phyloP scores from a whole-genome alignment of 2,329 filamentous ascomycete species.

The Domatiomyces catenatus region DNA sequence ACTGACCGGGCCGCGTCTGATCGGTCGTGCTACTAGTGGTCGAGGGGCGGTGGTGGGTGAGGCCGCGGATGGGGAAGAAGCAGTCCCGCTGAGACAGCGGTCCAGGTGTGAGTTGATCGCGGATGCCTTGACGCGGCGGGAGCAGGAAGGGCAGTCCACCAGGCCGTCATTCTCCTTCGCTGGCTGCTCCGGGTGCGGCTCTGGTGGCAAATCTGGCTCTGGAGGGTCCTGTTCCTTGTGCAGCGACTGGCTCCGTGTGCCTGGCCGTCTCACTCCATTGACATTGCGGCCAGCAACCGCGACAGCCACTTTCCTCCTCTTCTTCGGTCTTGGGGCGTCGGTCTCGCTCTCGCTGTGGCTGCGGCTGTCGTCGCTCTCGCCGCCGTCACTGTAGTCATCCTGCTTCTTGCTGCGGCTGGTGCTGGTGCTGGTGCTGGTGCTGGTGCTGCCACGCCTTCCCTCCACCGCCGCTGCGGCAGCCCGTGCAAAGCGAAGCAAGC shows the following conservation, averaged over 20 bases:
- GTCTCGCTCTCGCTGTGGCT: background rate
- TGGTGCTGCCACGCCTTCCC: background rate
- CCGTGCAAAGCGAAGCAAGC: background rate
- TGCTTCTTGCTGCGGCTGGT: background rate
- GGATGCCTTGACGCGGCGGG: conserved; percentile 60
- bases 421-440: too few relatives aligned
- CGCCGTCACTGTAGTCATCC: background rate
- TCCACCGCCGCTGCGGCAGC: too few relatives aligned
- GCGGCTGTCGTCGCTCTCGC: background rate
- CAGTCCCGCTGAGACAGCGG: conserved; percentile 33
- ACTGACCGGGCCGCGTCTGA: conserved; percentile 10
- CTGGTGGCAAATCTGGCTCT: background rate
- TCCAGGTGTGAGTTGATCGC: conserved; percentile 72
- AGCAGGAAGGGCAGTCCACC: conserved; percentile 72
- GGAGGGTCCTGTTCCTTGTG: background rate
- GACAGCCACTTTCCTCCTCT: background rate
- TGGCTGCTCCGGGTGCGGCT: conserved; percentile 1
- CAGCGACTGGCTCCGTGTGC: background rate
- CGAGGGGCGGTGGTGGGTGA: conserved; percentile 7
- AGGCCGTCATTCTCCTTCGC: conserved; percentile 49
- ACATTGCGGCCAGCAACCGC: background rate
- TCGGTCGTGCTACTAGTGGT: conserved; percentile 4
- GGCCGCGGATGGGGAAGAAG: background rate
- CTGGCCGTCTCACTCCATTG: background rate
- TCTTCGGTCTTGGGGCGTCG: background rate